Percentiles rank a stretch among this genome's conserved stretches.
These are phyloP conservation scores for Aspergillus sojae DNA, from an alignment of 2,329 filamentous ascomycete species.

Conservation along the genomic window DNA sequence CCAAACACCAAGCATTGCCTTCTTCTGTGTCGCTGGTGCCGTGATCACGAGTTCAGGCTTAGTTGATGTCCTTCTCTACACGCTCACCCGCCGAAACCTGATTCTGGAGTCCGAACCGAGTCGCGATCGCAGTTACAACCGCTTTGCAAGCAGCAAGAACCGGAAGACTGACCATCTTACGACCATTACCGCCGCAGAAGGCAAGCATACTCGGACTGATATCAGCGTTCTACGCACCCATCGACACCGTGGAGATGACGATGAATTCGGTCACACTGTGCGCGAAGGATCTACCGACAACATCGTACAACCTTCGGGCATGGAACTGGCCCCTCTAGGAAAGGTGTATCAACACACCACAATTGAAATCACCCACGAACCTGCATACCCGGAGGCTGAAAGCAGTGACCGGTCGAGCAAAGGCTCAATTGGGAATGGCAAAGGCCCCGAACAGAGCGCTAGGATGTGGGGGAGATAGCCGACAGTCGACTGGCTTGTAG, in stretches of 20 bases:
- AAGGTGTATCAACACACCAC: conserved; percentile 50
- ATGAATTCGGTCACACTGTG: conserved; percentile 30
- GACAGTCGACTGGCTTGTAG: background rate
- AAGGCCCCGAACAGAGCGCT: conserved; percentile 15
- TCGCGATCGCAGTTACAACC: conserved; percentile 38
- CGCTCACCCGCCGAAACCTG: conserved; percentile 58
- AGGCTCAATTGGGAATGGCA: conserved; percentile 22
- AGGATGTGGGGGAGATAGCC: conserved; percentile 30
- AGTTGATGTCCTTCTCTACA: conserved; percentile 62
- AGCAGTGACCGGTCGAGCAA: conserved; percentile 33
- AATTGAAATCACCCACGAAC: conserved; percentile 45
- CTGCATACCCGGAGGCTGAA: conserved; percentile 28
- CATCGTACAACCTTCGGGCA: conserved; percentile 38
- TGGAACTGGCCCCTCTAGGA: conserved; percentile 37
- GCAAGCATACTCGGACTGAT: conserved; percentile 16
- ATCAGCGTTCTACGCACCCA: conserved; percentile 24
- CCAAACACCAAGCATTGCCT: conserved; percentile 38
- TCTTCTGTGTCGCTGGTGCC: conserved; percentile 56
- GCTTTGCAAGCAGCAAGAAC: conserved; percentile 31
- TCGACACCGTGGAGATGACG: conserved; percentile 16
- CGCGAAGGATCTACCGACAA: conserved; percentile 51
- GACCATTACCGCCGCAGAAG: conserved; percentile 32
- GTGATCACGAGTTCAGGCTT: conserved; percentile 62
- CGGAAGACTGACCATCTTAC: conserved; percentile 33
- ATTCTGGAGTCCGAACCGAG: conserved; percentile 54